Percentiles rank a stretch among this genome's conserved stretches.
These are phyloP conservation scores for Combretum micranthum DNA, from an alignment of 345 rosid genomes.

Conservation along the genomic window DNA sequence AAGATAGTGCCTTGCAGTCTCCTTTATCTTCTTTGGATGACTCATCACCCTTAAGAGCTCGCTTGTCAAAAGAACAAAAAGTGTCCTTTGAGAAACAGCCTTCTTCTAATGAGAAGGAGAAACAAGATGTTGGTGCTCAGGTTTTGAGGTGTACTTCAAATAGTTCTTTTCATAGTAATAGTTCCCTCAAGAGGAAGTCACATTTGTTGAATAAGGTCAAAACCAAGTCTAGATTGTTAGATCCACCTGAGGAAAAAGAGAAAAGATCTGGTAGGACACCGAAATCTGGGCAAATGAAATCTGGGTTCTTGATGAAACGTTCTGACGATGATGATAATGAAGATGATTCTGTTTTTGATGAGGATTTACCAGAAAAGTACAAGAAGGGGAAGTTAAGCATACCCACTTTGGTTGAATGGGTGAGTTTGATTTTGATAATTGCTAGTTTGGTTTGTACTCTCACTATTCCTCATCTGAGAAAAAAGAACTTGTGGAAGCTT, in stretches of 20 bases:
- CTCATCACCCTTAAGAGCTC: constrained; percentile 14
- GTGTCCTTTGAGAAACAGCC: constrained; percentile 11
- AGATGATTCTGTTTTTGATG: constrained; percentile 51
- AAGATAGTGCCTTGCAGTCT: constrained; percentile 6
- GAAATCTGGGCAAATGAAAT: constrained; percentile 25
- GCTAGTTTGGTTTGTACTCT: constrained; percentile 39
- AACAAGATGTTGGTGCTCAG: constrained; percentile 19
- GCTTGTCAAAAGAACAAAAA: background rate
- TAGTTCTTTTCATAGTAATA: constrained; percentile 19
- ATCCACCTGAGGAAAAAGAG: constrained; percentile 17
- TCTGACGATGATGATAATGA: constrained; percentile 32
- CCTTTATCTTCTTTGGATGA: constrained; percentile 23
- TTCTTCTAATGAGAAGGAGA: constrained; percentile 14
- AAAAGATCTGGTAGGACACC: constrained; percentile 9
- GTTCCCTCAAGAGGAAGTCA: constrained; percentile 16
- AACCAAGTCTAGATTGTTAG: constrained; percentile 27
- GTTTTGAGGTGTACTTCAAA: constrained; percentile 40
- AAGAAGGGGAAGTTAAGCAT: constrained; percentile 22
- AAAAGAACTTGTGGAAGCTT: constrained; percentile 28
- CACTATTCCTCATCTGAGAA: constrained; percentile 23
- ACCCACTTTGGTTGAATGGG: constrained; percentile 40
- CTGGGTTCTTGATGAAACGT: constrained; percentile 17
- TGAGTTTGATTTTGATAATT: constrained; percentile 38
- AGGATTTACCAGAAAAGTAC: constrained; percentile 53
- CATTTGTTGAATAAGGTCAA: constrained; percentile 19